Base-by-base conservation (phyloP, 164 flowering plant species). In the Tetrastigma voinierianum region DNA sequence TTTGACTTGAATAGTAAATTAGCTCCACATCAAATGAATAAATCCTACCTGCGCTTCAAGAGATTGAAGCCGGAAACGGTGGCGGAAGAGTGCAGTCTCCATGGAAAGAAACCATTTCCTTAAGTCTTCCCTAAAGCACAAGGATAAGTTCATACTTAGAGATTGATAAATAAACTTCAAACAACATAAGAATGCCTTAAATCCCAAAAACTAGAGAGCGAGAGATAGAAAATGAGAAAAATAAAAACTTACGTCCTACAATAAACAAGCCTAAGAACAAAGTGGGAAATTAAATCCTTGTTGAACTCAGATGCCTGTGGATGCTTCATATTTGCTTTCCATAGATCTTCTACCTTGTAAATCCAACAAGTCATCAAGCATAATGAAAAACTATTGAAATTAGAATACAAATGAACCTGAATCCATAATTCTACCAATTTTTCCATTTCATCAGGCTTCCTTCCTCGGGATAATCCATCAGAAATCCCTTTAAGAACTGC, bases 221-320 rank as follows among this genome's bases (percentile, higher is more conserved):
- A 17, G 17, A 56, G 16, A 21, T 45, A 14, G 14, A 40, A 66
- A 17, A 14, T 12, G 9, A 24, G 53, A 55, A 4, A 16, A 64
- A 21, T 13, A 25, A 57, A 45, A 54, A 11, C 87, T 86, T 82
- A 95, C 97, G 90, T 83, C 81, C 98, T 80, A 65, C 98, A 91
- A 61, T 95, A 89, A 8, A 91, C 98, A 24, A 95, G 96, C 9
- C 96, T 93, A 32, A 95, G 77, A 59, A 86, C 96, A 70, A 90
- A 90, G 60, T 95, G 97, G 13, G 97, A 95, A 25, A 90, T 90
- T 32, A 91, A 74, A 57, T 95, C 98, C 83, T 91, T 95, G 73
- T 87, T 80, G 32, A 68, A 67, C 70, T 89, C 84, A 2, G 89
- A 77, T 46, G 86, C 59, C 13, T 80, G 69, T 45, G 79, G 79